Evolutionary conservation across 164 flowering plant genomes (phyloP), one percentile per base, ranked within the genome.

Genomic region (Litsea cubeba): DNA sequence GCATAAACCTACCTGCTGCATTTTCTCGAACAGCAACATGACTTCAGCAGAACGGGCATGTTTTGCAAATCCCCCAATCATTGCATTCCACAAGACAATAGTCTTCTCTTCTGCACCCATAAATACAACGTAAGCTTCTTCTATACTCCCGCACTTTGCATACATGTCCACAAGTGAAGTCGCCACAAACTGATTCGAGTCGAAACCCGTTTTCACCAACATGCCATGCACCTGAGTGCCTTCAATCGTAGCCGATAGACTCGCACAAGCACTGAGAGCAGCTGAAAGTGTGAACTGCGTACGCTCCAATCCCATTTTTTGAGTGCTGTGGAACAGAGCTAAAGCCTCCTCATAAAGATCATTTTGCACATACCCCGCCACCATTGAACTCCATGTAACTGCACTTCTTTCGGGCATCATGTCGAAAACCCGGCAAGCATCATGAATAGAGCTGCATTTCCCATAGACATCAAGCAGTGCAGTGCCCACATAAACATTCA

Each of bases 331-430:
- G 75, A 86, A 90, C 76, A 90, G 73, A 28, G 70, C 8, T 74
- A 95, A 70, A 70, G 94, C 96, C 72, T 95, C 92, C 78, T 95
- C 94, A 76, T 83, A 86, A 67, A 86, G 82, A 76, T 83, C 88
- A 81, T 91, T 93, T 40, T 89, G 89, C 74, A 88, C 96, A 79
- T 75, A 88, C 1, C 99, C 96, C 1, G 90, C 87, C 66, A 89
- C 81, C 97, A 95, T 88, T 7, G 92, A 93, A 83, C 93, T 93
- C 98, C 98, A 95, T 0, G 91, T 89, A 51, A 93, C 97, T 12
- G 72, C 87, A 81, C 85, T 89, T 74, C 77, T 88, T 68, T 89
- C 86, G 7, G 77, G 78, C 93, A 93, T 84, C 49, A 74, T 63
- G 70, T 85, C 83, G 74, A 93, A 95, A 58, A 89, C 82, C 71